Evolutionary conservation across 306 rosid species (phyloP), one percentile per base, ranked within the genome.

Genomic region (Trichosanthes cucumerina): DNA sequence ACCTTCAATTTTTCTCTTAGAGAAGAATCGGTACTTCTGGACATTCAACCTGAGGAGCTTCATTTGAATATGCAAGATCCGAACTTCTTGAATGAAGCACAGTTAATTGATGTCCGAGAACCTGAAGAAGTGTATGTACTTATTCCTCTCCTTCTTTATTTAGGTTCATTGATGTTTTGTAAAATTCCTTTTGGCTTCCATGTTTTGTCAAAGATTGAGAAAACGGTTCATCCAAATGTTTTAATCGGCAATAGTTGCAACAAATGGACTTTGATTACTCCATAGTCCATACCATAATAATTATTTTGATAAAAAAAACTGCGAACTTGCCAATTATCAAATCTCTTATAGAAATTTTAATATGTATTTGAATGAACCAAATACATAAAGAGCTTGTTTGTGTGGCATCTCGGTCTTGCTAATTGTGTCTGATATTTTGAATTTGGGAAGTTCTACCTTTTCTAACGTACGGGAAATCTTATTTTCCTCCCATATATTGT

Each of bases 81-180:
- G 44, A 84, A 63, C 80, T 94, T 94, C 70, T 39, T 83, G 77
- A 89, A 92, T 28, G 97, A 87, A 87, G 96, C 96, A 70, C 96
- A 90, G 62, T 82, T 92, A 63, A 87, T 92, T 86, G 96, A 92
- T 80, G 98, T 92, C 80, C 95, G 96, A 80, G 96, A 92, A 82
- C 97, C 98, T 75, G 96, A 86, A 4, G 97, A 93, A 93, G 98
- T 93, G 98, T 91, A 93, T 68, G 93, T 53, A 75, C 36, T 47
- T 77, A 11, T 31, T 15, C 56, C 33, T 77, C 49, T 52, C 46
- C 54, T 26, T 71, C 0, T 31, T 62, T 19, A 57, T 75, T 38
- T 16, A 1, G 31, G 54, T 23, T 44, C 23, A 46, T 28, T 4
- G 38, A 44, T 46, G 38, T 71, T 44, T 28, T 44, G 18, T 11